Evolutionary conservation across 306 rosid species (phyloP), one percentile per base, ranked within the genome.

Genomic region (Prunus salicina): DNA sequence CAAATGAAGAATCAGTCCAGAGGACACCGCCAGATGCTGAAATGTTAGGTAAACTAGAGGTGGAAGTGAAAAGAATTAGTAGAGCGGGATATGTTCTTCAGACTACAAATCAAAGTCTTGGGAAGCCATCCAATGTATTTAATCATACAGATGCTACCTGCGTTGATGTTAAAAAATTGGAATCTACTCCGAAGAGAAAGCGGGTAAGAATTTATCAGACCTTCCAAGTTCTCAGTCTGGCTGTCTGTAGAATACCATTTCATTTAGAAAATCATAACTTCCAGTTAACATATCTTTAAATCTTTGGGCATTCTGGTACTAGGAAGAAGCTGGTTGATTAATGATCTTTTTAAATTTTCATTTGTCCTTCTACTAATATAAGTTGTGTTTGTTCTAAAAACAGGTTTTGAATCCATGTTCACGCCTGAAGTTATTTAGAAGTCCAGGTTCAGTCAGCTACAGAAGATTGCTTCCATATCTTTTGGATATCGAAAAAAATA

Each of bases 401-500:
- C 82, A 90, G 96, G 84, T 75, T 69, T 62, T 86, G 52, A 80
- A 89, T 76, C 89, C 88, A 45, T 84, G 82, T 75, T 71, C 78
- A 65, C 83, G 71, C 74, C 47, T 82, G 68, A 86, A 89, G 78
- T 57, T 82, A 72, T 86, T 82, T 57, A 84, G 68, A 73, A 81
- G 74, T 67, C 81, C 86, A 15, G 89, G 89, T 24, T 86, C 94
- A 57, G 64, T 83, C 72, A 82, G 79, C 91, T 90, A 82, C 74
- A 80, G 83, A 79, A 89, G 97, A 81, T 46, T 89, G 86, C 96
- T 87, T 76, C 97, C 97, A 10, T 83, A 78, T 84, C 73, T 90
- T 12, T 60, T 58, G 84, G 81, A 87, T 60, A 67, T 79, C 15
- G 18, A 57, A 4, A 65, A 82, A 71, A 77, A 82, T 57, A 80